Conservation (phyloP, 257 asterid species). For the Asclepias syriaca region DNA sequence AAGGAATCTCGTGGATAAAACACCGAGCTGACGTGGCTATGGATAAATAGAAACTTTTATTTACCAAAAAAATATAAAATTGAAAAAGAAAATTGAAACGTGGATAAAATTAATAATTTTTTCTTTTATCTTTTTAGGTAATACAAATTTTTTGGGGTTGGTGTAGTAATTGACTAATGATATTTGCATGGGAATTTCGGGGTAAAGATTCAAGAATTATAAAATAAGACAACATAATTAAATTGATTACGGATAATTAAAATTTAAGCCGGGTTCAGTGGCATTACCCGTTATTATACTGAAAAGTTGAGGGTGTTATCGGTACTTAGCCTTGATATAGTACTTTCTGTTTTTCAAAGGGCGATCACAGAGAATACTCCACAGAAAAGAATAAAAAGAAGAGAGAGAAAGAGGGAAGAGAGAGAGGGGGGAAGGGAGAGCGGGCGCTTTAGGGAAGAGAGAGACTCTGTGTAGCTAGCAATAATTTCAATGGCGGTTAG, state of each 20-base stretch:
- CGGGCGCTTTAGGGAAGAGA: slow-evolving; percentile 9
- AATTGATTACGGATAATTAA: too few species aligned
- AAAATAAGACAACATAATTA: too few species aligned
- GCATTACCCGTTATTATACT: slow-evolving; percentile 6
- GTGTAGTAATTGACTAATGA: too few species aligned
- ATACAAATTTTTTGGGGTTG: too few species aligned
- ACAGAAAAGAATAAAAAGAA: slow-evolving; percentile 25
- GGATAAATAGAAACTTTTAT: neutral
- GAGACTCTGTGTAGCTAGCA: slow-evolving; percentile 8
- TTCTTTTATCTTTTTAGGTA: too few species aligned
- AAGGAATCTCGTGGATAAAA: slow-evolving; percentile 12
- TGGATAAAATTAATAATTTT: too few species aligned
- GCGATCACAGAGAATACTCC: slow-evolving; percentile 19
- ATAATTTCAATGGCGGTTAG: slow-evolving; percentile 49
- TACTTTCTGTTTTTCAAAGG: slow-evolving; percentile 32
- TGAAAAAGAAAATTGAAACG: too few species aligned
- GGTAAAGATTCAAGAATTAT: too few species aligned
- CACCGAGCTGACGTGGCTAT: slow-evolving; percentile 25
- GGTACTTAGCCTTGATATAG: slow-evolving; percentile 11
- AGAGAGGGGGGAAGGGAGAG: slow-evolving; percentile 9
- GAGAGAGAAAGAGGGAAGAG: slow-evolving; percentile 17
- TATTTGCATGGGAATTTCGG: too few species aligned
- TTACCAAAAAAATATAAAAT: too few species aligned
- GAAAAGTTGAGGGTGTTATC: slow-evolving; percentile 19
- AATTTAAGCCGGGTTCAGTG: neutral